These are phyloP conservation scores for Euphorbia peplus DNA, from an alignment of 345 rosid species.

Conservation along the genomic window DNA sequence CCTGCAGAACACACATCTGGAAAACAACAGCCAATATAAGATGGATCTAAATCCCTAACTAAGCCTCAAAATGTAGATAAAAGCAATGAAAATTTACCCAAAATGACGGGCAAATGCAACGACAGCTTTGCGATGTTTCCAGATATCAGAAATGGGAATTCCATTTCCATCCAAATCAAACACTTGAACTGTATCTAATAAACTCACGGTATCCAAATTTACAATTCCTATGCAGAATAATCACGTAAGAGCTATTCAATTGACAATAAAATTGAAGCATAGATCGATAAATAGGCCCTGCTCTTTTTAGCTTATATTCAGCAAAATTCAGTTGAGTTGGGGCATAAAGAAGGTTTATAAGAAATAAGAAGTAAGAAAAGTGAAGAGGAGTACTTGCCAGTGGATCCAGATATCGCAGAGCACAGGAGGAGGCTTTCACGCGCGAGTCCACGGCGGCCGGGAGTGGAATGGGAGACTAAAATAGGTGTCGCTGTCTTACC, in stretches of 20 bases:
- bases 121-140: conserved; percentile 80
- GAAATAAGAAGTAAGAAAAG: too few species aligned
- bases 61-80: background rate
- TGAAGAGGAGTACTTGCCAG: conserved; percentile 54
- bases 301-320: too few species aligned
- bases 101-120: conserved; percentile 95
- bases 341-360: too few species aligned
- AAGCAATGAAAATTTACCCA: conserved; percentile 41
- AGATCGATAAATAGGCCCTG: background rate
- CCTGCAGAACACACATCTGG: conserved; percentile 84
- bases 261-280: background rate
- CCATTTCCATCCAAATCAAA: conserved; percentile 64
- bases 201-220: conserved; percentile 28
- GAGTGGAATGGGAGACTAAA: conserved; percentile 2
- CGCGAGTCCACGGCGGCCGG: conserved; percentile 8
- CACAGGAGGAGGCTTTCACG: conserved; percentile 26
- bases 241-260: background rate
- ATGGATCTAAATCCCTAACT: background rate
- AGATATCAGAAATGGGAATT: conserved; percentile 68
- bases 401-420: conserved; percentile 58
- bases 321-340: too few species aligned
- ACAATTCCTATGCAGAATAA: conserved; percentile 34
- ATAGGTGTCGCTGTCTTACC: conserved; percentile 6
- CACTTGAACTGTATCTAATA: conserved; percentile 53
- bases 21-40: conserved; percentile 13